These are phyloP conservation scores for Pseudogymnoascus sp. DNA, from an alignment of 2,329 filamentous ascomycete genomes.

Conservation along the genomic window DNA sequence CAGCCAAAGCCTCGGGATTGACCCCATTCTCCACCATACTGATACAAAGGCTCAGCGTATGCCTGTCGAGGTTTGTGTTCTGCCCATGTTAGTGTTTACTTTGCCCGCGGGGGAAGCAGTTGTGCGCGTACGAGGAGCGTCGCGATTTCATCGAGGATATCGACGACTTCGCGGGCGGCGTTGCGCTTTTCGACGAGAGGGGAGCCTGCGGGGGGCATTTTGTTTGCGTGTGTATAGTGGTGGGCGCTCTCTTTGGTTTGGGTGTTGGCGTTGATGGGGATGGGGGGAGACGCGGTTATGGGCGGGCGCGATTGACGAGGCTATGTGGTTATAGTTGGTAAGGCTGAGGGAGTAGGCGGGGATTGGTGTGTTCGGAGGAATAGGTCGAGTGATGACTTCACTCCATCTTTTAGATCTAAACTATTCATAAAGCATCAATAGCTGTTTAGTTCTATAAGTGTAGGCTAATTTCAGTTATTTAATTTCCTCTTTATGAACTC, in stretches of 20 bases:
- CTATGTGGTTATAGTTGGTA: not conserved
- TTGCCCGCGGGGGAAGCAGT: not conserved
- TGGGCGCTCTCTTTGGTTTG: not conserved
- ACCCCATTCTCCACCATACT: slow-evolving; percentile 96
- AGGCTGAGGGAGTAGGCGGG: not conserved
- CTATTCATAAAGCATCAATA: not conserved
- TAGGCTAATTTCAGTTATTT: not conserved
- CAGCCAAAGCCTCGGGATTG: slow-evolving; percentile 88
- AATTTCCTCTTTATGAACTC: not conserved
- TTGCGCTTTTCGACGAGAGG: slow-evolving; percentile 53
- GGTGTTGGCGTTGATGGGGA: not conserved
- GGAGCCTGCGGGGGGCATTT: slow-evolving; percentile 43
- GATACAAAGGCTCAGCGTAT: slow-evolving; percentile 87
- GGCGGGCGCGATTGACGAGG: not conserved
- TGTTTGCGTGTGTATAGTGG: slow-evolving; percentile 10
- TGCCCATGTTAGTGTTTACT: slow-evolving; percentile 30
- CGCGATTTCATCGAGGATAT: slow-evolving; percentile 77
- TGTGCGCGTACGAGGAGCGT: slow-evolving; percentile 66
- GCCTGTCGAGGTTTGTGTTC: slow-evolving; percentile 90
- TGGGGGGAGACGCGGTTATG: not conserved
- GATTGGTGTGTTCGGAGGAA: not conserved
- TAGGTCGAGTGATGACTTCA: slow-evolving; percentile 7
- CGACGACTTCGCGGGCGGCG: slow-evolving; percentile 72
- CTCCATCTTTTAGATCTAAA: slow-evolving; percentile 13
- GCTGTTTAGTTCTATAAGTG: not conserved